Base-by-base conservation (phyloP, 805 yeast genomes). In the Vanderwaltozyma verrucispora region DNA sequence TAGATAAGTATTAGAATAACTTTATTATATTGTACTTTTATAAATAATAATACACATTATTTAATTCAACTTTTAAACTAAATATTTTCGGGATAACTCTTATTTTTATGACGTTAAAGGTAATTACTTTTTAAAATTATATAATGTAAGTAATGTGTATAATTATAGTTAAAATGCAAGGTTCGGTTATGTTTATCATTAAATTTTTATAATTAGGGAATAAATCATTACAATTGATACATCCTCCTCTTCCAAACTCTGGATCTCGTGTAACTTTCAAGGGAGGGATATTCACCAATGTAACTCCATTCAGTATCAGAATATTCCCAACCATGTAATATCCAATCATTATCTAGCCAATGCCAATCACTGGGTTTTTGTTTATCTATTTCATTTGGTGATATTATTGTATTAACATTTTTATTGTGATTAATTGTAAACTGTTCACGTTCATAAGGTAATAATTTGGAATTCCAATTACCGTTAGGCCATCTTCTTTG, bases 301-400 rank as follows among this genome's bases (percentile, higher is more conserved):
- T 28, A 25, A 11, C 34, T 29, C 63, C 63, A 58, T 29, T 47
- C 36, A 5, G 58, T 33, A 37, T 55, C 55, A 7, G 37, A 43
- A 39, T 50, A 56, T 8, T 28, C 13, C 63, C 63, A 58, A 9
- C 38, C 43, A 4, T 42, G 30, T 7, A 39, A 47, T 13, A 37
- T 33, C 63, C 63, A 58, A 17, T 39, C 38, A 28, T 48, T 45
- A 32, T 58, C 60, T 14, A 58, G 39, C 58, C 56, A 53, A 15
- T 40, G 32, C 60, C 59, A 56, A 28, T 33, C 46, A 9, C 36
- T 20, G 3, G 47, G 44, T 4, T 43, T 20, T 20, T 35, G 20
- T 8, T 37, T 30, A 25, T 47, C 51, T 17, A 53, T 43, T 21
- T 50, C 44, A 40, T 48, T 40, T 0, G 57, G 52, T n/a, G 51